A percentile compares a stretch with the other conserved stretches of the same genome.
Evolutionary conservation across 1,139 yeast genomes (phyloP).

Genomic region (Kluyveromyces sp.): DNA sequence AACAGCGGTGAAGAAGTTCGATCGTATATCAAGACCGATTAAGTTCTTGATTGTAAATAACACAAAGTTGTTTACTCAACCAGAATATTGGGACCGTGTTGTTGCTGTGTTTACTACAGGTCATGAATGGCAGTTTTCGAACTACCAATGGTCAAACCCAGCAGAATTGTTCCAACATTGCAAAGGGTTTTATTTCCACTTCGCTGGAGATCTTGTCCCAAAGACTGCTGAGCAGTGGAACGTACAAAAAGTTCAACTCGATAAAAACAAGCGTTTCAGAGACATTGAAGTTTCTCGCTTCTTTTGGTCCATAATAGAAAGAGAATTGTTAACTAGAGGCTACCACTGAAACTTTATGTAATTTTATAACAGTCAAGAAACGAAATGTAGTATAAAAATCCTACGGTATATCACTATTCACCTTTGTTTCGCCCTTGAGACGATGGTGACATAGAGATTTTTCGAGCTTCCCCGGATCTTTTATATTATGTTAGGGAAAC

Average conservation of each 20-base stretch:
- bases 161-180: constrained; percentile 72
- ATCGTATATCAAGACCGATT: constrained; percentile 26
- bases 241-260: constrained; percentile 67
- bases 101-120: constrained; percentile 96
- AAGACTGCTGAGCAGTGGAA: constrained; percentile 78
- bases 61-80: constrained; percentile 81
- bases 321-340: constrained; percentile 44
- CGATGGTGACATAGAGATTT: too few species aligned
- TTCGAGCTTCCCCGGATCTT: too few species aligned
- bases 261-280: constrained; percentile 75
- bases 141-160: constrained; percentile 79
- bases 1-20: constrained; percentile 28
- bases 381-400: too few species aligned
- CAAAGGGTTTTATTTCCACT: constrained; percentile 73
- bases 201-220: constrained; percentile 75
- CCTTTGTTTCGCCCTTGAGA: too few species aligned
- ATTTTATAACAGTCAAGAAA: too few species aligned
- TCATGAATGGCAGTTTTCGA: constrained; percentile 92
- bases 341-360: constrained; percentile 17
- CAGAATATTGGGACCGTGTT: constrained; percentile 96
- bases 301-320: constrained; percentile 75
- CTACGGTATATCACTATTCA: too few species aligned
- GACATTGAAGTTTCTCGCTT: constrained; percentile 81
- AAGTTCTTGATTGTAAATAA: constrained; percentile 61
- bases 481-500: too few species aligned